Evolutionary conservation across 176 grass and related monocot genomes (phyloP).

Genomic region (Cymbopogon citratus): DNA sequence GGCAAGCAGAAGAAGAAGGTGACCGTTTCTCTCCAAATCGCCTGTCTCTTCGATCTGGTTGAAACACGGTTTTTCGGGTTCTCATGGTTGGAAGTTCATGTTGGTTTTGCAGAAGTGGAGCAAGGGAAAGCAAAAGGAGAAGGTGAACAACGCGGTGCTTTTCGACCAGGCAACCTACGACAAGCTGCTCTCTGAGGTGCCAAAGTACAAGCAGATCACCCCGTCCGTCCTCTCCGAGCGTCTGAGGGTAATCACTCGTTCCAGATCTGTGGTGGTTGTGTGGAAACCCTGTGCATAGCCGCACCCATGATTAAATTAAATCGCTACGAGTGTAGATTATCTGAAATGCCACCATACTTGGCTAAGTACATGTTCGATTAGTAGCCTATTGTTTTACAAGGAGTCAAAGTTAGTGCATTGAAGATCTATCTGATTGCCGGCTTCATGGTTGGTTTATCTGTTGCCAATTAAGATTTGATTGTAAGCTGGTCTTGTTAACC

Average conservation of each 20-base stretch:
- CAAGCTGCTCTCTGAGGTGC: constrained; percentile 46
- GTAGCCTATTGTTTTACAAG: neutral
- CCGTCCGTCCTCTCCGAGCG: constrained; percentile 55
- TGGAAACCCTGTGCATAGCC: no score
- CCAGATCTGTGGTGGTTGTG: neutral
- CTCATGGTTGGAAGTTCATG: neutral
- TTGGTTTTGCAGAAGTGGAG: constrained; percentile 52
- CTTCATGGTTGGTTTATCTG: neutral
- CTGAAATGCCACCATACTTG: neutral
- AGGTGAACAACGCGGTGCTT: constrained; percentile 57
- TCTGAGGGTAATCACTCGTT: constrained; percentile 30
- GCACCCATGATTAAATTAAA: neutral
- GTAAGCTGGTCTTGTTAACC: neutral
- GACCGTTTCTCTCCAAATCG: neutral
- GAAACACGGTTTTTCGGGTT: neutral
- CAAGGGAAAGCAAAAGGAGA: constrained; percentile 73
- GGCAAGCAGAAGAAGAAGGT: constrained; percentile 71
- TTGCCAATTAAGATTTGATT: neutral
- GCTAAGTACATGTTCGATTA: neutral
- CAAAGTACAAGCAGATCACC: constrained; percentile 64
- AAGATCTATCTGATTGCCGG: neutral
- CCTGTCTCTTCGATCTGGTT: neutral
- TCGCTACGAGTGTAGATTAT: neutral
- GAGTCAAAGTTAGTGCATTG: neutral
- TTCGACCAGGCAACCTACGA: constrained; percentile 56